Percentiles rank a stretch among this genome's conserved stretches.
Evolutionary conservation across 1,139 yeast genomes (phyloP).

Genomic region (Arxiozyma heterogenica): DNA sequence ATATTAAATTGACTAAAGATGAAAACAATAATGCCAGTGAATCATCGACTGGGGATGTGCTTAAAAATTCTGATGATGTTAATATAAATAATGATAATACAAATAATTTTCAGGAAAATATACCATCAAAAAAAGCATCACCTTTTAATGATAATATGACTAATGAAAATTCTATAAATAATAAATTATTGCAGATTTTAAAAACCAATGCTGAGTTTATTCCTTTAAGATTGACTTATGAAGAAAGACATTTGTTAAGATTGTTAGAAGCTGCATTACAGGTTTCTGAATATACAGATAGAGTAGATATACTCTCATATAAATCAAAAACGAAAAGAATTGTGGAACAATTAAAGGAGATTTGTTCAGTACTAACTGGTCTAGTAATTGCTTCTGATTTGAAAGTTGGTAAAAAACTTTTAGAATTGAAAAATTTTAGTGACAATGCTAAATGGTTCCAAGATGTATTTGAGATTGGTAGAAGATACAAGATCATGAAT

Average conservation of each 20-base stretch:
- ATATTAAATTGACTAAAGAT: conserved; percentile 26
- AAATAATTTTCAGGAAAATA: conserved; percentile 8
- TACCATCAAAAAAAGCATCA: neutral
- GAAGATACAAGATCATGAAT: conserved; percentile 70
- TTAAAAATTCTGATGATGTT: neutral
- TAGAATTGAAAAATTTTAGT: conserved; percentile 53
- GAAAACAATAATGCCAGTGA: conserved; percentile 10
- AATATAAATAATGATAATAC: conserved; percentile 4
- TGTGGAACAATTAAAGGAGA: conserved; percentile 57
- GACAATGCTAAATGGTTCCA: conserved; percentile 64
- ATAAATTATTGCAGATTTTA: conserved; percentile 32
- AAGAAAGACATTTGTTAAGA: conserved; percentile 56
- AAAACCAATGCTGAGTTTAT: conserved; percentile 44
- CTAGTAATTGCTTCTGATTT: conserved; percentile 63
- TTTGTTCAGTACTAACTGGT: conserved; percentile 67
- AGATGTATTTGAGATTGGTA: conserved; percentile 58
- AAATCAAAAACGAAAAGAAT: conserved; percentile 57
- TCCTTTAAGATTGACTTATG: conserved; percentile 55
- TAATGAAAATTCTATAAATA: conserved; percentile 13
- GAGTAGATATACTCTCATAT: conserved; percentile 56
- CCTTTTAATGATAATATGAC: neutral
- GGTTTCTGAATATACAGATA: conserved; percentile 68
- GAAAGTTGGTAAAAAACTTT: conserved; percentile 52
- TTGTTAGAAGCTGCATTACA: conserved; percentile 60
- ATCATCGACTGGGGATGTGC: neutral